Conservation (phyloP, 116 monocot species). For the Dioscorea cayenensis region DNA sequence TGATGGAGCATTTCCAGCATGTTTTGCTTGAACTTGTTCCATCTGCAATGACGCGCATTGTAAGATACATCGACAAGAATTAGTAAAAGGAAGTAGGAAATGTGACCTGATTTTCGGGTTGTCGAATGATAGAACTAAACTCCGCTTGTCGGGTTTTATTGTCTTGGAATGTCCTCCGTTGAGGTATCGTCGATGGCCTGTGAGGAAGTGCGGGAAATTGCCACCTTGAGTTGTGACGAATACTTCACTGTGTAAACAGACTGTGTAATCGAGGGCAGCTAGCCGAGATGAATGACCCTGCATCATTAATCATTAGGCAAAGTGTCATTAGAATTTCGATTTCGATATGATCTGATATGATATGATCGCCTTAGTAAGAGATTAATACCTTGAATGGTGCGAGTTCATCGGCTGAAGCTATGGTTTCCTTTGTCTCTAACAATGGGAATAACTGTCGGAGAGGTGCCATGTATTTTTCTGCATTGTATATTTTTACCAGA, state of each 20-base stretch:
- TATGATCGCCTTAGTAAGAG: background rate
- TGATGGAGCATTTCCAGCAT: slow-evolving; percentile 80
- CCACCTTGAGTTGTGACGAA: slow-evolving; percentile 96
- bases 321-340: too few relatives aligned
- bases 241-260: slow-evolving; percentile 77
- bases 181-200: slow-evolving; percentile 78
- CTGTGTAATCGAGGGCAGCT: slow-evolving; percentile 90
- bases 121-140: slow-evolving; percentile 69
- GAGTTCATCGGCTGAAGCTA: slow-evolving; percentile 77
- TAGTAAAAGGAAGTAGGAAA: background rate
- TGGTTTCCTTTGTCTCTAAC: slow-evolving; percentile 82
- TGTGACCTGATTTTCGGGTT: slow-evolving; percentile 68
- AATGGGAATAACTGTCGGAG: slow-evolving; percentile 83
- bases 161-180: slow-evolving; percentile 82
- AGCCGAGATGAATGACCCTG: slow-evolving; percentile 85
- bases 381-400: slow-evolving; percentile 75
- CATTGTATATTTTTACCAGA: slow-evolving; percentile 95
- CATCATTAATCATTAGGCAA: background rate
- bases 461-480: slow-evolving; percentile 84
- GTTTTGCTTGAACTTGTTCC: slow-evolving; percentile 81
- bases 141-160: slow-evolving; percentile 88
- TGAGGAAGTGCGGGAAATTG: slow-evolving; percentile 94
- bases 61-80: background rate
- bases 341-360: too few relatives aligned
- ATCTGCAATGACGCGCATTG: slow-evolving; percentile 32